Evolutionary conservation across 163 green algal species (phyloP), one percentile per base, ranked within the genome.

Genomic region (Chlorella variabilis): DNA sequence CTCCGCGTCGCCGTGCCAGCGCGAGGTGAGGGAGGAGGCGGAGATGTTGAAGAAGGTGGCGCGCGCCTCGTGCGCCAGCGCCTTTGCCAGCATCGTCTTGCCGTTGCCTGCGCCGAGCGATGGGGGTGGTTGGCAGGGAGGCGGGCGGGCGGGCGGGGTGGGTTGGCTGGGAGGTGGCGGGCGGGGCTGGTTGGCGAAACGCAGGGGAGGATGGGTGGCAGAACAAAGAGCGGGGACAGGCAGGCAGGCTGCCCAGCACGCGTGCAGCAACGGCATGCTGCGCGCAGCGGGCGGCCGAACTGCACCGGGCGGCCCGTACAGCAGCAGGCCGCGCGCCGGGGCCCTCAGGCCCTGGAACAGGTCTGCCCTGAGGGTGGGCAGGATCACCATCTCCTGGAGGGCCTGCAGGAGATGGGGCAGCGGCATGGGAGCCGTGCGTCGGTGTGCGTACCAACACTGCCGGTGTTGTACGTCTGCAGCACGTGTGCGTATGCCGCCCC

Each of bases 21-120:
- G 20, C 75, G 85, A 94, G 25, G 94, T 97, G 17, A 98, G 89
- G 2, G 90, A 93, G 7, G 91, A 91, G 1, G 94, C 93, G 1
- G 90, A 95, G 67, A 98, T 95, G 89, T 91, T 91, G 87, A 98
- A 97, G 82, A 98, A 97, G 21, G 87, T 93, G 39, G 92, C 89
- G 11, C 85, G 77, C 13, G 93, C 90, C 81, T 96, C 93, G 27
- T 80, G 71, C 2, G 94, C 94, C 42, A 95, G 74, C 23, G 94
- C 94, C 65, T 94, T 93, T 29, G 90, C 88, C 33, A 95, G 85
- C 89, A 94, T 77, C 29, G 90, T 94, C 82, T 94, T 93, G 78
- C 89, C 90, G 39, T 93, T 91, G 78, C 89, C 90, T 21, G 93
- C 93, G 8, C n/a, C n/a, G n/a, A n/a, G n/a, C n/a, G n/a, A n/a